These are phyloP conservation scores for Eimeria brunetti DNA, from an alignment of 169 alveolate genomes.

Conservation along the genomic window DNA sequence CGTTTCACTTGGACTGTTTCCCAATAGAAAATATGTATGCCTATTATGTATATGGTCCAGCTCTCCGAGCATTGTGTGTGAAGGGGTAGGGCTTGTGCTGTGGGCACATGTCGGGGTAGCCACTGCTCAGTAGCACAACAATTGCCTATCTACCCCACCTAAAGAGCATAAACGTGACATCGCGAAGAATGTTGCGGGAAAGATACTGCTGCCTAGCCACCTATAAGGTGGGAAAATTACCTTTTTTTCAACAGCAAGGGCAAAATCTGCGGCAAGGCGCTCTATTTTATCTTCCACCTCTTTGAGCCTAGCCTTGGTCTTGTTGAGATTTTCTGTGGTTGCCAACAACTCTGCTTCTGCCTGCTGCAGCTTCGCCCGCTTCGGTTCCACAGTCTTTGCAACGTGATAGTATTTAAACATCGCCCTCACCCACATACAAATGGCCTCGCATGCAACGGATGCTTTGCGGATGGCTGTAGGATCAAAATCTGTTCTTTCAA, in stretches of 20 bases:
- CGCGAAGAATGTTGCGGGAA: neutral
- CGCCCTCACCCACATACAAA: constrained; percentile 97
- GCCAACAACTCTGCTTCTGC: constrained; percentile 95
- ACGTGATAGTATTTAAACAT: constrained; percentile 95
- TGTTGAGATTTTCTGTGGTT: constrained; percentile 92
- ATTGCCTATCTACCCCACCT: neutral
- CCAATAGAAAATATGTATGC: neutral
- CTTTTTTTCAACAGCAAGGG: constrained; percentile 91
- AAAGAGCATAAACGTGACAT: neutral
- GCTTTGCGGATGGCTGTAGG: constrained; percentile 92
- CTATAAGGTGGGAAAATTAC: constrained; percentile 62
- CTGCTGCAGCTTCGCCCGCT: constrained; percentile 93
- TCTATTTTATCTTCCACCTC: constrained; percentile 93
- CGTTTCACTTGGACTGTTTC: neutral
- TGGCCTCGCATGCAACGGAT: constrained; percentile 93
- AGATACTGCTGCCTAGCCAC: neutral
- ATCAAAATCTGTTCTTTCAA: constrained; percentile 89
- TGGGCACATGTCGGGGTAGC: neutral
- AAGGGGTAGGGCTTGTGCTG: neutral
- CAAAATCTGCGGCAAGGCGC: constrained; percentile 91
- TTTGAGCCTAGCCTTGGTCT: constrained; percentile 92
- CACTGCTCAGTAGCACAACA: neutral
- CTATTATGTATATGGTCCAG: neutral
- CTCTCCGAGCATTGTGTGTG: neutral
- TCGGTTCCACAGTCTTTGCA: constrained; percentile 94